Evolutionary conservation across 371 early-diverging fungal genomes (phyloP).

Genomic region (Actinomortierella wolfii): DNA sequence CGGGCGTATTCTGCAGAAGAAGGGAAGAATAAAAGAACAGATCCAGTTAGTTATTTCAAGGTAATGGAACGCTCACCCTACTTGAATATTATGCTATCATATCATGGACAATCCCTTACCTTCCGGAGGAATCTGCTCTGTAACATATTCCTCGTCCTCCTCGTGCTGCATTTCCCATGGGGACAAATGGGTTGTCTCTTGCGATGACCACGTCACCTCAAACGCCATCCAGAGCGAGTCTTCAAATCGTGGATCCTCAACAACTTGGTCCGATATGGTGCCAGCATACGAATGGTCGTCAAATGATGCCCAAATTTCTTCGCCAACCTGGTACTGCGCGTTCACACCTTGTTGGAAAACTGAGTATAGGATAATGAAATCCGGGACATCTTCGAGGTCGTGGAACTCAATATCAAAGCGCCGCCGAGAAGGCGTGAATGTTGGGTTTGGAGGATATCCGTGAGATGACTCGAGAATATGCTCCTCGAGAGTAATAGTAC

Average conservation of each 20-base stretch:
- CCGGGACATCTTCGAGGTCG: constrained; percentile 73
- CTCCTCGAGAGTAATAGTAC: constrained; percentile 55
- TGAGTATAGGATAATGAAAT: constrained; percentile 70
- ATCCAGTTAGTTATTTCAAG: not conserved
- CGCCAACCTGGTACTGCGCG: constrained; percentile 51
- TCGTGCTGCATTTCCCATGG: constrained; percentile 64
- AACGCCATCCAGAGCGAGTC: constrained; percentile 60
- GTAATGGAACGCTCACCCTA: too few species aligned
- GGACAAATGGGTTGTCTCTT: constrained; percentile 48
- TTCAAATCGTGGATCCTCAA: constrained; percentile 47
- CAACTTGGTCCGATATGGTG: constrained; percentile 49
- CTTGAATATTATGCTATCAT: too few species aligned
- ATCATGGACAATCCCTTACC: constrained; percentile 33
- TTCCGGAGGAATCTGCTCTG: constrained; percentile 46
- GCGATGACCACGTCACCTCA: constrained; percentile 57
- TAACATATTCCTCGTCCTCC: constrained; percentile 20
- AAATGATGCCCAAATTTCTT: constrained; percentile 67
- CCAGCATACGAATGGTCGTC: constrained; percentile 68
- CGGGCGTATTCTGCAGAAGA: constrained; percentile 17
- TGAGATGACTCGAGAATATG: constrained; percentile 47
- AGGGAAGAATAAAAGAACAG: not conserved
- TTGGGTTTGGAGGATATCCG: constrained; percentile 46
- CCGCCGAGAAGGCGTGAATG: constrained; percentile 45
- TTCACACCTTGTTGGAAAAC: constrained; percentile 65
- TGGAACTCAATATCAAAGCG: constrained; percentile 68